A percentile compares a stretch with the other conserved stretches of the same genome.
Conservation (phyloP, 169 alveolate genomes). For the Eimeria sp. region DNA sequence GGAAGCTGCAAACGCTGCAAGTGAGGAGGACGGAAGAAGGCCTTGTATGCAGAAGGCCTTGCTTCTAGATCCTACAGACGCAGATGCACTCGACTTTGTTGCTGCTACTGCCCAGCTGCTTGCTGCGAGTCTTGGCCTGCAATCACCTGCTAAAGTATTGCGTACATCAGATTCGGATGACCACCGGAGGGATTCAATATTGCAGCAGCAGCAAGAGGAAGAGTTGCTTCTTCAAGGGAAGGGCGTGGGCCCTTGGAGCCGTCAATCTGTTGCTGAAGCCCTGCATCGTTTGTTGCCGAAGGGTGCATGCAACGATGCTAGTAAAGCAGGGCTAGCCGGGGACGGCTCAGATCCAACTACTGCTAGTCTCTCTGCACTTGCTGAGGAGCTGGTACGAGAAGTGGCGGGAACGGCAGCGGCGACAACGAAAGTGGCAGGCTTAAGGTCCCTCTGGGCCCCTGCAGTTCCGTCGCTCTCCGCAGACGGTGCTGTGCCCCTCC, state of each 20-base stretch:
- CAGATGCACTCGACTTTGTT: conserved; percentile 38
- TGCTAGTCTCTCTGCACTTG: neutral
- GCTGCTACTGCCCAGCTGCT: conserved; percentile 62
- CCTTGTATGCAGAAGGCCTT: neutral
- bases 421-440: neutral
- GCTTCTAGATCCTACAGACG: conserved; percentile 36
- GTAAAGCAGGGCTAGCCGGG: neutral
- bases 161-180: neutral
- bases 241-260: conserved; percentile 66
- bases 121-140: conserved; percentile 26
- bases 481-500: conserved; percentile 56
- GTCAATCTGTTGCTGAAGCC: conserved; percentile 30
- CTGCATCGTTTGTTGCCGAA: conserved; percentile 12
- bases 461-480: conserved; percentile 8
- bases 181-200: neutral
- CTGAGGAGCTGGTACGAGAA: conserved; percentile 49
- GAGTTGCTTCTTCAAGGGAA: conserved; percentile 47
- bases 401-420: neutral
- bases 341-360: neutral
- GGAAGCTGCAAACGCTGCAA: neutral
- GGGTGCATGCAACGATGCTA: neutral
- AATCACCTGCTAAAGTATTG: neutral
- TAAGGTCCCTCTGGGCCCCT: neutral
- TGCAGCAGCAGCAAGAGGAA: conserved; percentile 43
- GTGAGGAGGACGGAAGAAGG: neutral